These are phyloP conservation scores for Staphylotrichum longicolle DNA, from an alignment of 495 filamentous ascomycete genomes.

Conservation along the genomic window DNA sequence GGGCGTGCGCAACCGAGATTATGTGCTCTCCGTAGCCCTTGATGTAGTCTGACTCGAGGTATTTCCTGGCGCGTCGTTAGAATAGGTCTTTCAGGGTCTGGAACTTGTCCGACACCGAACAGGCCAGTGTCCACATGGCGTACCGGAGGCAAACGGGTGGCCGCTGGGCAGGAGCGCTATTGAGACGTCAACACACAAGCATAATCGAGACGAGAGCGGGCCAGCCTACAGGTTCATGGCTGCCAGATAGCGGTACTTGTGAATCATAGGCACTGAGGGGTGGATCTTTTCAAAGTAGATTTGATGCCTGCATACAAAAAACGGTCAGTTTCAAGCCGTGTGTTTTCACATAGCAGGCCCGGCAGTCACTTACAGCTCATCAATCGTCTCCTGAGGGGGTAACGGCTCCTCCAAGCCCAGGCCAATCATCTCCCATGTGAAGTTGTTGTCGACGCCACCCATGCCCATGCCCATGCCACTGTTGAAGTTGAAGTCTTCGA, in stretches of 20 bases:
- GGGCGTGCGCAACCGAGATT: slow-evolving; percentile 76
- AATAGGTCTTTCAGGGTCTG: slow-evolving; percentile 73
- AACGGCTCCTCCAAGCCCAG: slow-evolving; percentile 90
- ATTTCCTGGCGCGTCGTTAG: slow-evolving; percentile 87
- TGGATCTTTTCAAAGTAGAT: slow-evolving; percentile 92
- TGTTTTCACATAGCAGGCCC: too few relatives aligned
- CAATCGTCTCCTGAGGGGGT: slow-evolving; percentile 80
- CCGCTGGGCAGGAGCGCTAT: slow-evolving; percentile 70
- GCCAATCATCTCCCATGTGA: slow-evolving; percentile 90
- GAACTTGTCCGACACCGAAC: slow-evolving; percentile 79
- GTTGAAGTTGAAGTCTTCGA: slow-evolving; percentile 53
- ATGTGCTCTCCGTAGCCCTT: slow-evolving; percentile 88
- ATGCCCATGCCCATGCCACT: slow-evolving; percentile 46
- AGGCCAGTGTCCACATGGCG: slow-evolving; percentile 88
- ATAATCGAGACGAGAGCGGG: not conserved
- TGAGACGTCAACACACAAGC: slow-evolving; percentile 24
- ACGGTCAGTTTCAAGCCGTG: not conserved
- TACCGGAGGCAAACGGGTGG: slow-evolving; percentile 89
- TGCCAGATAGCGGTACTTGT: slow-evolving; percentile 79
- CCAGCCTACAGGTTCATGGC: slow-evolving; percentile 68
- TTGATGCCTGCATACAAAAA: slow-evolving; percentile 56
- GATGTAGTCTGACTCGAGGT: slow-evolving; percentile 85
- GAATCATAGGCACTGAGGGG: slow-evolving; percentile 79
- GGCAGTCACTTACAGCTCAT: slow-evolving; percentile 69
- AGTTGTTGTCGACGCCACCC: slow-evolving; percentile 48